Evolutionary conservation across 2,329 filamentous ascomycete genomes (phyloP).

Genomic region (Paecilomyces formosus): DNA sequence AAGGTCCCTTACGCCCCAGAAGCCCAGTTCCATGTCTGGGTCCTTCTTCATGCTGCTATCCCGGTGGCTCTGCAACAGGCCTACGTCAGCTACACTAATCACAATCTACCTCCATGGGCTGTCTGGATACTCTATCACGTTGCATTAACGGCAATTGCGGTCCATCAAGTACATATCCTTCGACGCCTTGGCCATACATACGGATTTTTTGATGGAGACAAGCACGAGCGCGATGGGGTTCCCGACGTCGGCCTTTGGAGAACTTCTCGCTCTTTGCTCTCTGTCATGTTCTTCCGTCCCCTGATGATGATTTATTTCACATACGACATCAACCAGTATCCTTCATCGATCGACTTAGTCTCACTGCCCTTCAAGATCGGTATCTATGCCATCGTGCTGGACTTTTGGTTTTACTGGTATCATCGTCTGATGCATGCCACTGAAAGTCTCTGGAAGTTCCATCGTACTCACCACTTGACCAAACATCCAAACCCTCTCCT

Average conservation of each 20-base stretch:
- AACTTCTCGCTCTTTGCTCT: conserved; percentile 19
- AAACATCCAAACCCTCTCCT: conserved; percentile 35
- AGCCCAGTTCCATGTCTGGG: conserved; percentile 25
- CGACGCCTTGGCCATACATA: conserved; percentile 24
- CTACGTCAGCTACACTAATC: conserved; percentile 18
- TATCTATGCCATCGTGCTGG: conserved; percentile 32
- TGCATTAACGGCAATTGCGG: conserved; percentile 27
- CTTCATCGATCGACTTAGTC: conserved; percentile 16
- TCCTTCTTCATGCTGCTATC: conserved; percentile 25
- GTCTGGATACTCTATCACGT: conserved; percentile 26
- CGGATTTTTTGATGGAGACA: conserved; percentile 36
- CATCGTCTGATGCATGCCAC: conserved; percentile 32
- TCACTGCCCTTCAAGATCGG: conserved; percentile 29
- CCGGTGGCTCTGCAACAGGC: conserved; percentile 29
- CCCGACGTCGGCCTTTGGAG: conserved; percentile 28
- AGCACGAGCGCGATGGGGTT: conserved; percentile 32
- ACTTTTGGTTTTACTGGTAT: conserved; percentile 39
- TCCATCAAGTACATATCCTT: conserved; percentile 28
- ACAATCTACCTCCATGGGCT: conserved; percentile 17
- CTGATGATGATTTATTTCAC: conserved; percentile 21
- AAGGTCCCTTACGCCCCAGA: conserved; percentile 29
- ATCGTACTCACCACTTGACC: conserved; percentile 36
- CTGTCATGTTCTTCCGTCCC: conserved; percentile 18
- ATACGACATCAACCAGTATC: conserved; percentile 11
- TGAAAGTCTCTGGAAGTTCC: conserved; percentile 29